Percentiles rank a stretch among this genome's conserved stretches.
Evolutionary conservation across 805 yeast species (phyloP).

Genomic region (Wickerhamomyces mucosus): DNA sequence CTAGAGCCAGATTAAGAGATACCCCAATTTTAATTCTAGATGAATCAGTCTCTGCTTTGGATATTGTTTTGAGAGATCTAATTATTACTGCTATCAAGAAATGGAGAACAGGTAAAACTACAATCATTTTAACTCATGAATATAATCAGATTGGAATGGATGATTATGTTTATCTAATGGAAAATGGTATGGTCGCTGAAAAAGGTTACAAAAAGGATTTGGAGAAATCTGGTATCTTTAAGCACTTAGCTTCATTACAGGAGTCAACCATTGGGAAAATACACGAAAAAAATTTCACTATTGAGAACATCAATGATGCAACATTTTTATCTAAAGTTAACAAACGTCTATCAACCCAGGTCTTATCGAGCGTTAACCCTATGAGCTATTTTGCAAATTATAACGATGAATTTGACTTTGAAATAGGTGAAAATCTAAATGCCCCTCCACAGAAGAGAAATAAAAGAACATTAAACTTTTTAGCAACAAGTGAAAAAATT

Average conservation of each 20-base stretch:
- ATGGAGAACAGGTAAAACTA: conserved; percentile 64
- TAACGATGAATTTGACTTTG: conserved; percentile 5
- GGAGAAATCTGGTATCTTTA: conserved; percentile 12
- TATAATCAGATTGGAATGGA: conserved; percentile 40
- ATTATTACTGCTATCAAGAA: conserved; percentile 41
- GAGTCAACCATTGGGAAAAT: conserved; percentile 3
- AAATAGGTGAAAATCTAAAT: neutral
- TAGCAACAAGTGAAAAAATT: conserved; percentile 1
- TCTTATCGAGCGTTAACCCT: conserved; percentile 14
- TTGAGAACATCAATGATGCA: neutral
- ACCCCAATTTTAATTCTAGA: conserved; percentile 74
- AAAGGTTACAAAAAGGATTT: conserved; percentile 30
- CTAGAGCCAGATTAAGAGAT: conserved; percentile 70
- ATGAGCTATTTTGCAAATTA: conserved; percentile 8
- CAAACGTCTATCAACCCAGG: conserved; percentile 11
- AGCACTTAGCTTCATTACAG: conserved; percentile 12
- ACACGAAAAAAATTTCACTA: neutral
- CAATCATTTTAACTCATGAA: conserved; percentile 79
- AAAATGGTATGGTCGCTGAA: conserved; percentile 46
- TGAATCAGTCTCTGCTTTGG: conserved; percentile 82
- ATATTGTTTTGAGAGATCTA: conserved; percentile 34
- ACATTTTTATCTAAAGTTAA: conserved; percentile 2
- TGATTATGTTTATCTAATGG: conserved; percentile 54
- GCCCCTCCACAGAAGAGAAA: conserved; percentile 2
- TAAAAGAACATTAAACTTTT: conserved; percentile 1